Evolutionary conservation across 2,329 filamentous ascomycete genomes (phyloP).

Genomic region (Aspergillus niger): DNA sequence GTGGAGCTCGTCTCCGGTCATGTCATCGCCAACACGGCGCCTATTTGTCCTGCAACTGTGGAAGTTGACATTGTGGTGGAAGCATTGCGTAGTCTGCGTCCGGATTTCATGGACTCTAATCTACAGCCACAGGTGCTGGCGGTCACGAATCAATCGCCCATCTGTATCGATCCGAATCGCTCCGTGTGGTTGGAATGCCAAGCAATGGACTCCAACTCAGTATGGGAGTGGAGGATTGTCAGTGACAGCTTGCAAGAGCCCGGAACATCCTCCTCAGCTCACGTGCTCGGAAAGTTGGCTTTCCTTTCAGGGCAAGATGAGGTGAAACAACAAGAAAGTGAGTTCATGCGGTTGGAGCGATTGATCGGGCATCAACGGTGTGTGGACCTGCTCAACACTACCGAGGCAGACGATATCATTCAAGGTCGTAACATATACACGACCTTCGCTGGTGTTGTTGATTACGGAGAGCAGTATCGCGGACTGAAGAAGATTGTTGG

Average conservation of each 20-base stretch:
- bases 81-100: slow-evolving; percentile 34
- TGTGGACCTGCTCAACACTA: too few species aligned
- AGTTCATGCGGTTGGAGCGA: slow-evolving; percentile 35
- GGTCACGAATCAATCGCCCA: slow-evolving; percentile 33
- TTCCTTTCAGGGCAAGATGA: too few species aligned
- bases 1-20: slow-evolving; percentile 40
- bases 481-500: slow-evolving; percentile 19
- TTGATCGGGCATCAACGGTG: slow-evolving; percentile 23
- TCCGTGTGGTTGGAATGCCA: too few species aligned
- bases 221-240: too few species aligned
- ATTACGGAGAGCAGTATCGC: slow-evolving; percentile 15
- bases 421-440: slow-evolving; percentile 21
- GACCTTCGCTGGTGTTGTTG: slow-evolving; percentile 15
- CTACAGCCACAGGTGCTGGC: slow-evolving; percentile 30
- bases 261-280: too few species aligned
- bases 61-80: slow-evolving; percentile 41
- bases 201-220: too few species aligned
- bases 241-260: too few species aligned
- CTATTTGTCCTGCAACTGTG: slow-evolving; percentile 45
- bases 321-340: not conserved
- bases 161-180: slow-evolving; percentile 34
- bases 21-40: slow-evolving; percentile 42
- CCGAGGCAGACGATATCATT: too few species aligned
- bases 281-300: too few species aligned
- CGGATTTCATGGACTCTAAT: slow-evolving; percentile 22